Percentiles rank a stretch among this genome's conserved stretches.
These are phyloP conservation scores for Globisporangium cederbergense DNA, from an alignment of 352 stramenopile species.

Conservation along the genomic window DNA sequence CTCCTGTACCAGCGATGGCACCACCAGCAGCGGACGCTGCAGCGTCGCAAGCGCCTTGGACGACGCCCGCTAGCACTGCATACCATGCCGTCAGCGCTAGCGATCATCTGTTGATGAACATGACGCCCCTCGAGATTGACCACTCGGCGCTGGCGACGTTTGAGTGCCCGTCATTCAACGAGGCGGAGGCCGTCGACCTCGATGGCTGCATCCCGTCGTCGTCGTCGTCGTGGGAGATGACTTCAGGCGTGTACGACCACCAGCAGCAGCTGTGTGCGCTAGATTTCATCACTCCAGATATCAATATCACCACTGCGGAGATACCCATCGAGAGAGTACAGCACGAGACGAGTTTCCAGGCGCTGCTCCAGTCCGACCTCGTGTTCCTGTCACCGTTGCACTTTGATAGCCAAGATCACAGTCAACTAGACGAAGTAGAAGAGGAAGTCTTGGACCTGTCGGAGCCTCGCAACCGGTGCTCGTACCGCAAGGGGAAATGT, in stretches of 20 bases:
- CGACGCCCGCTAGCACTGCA: neutral
- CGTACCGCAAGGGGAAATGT: slow-evolving; percentile 54
- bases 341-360: slow-evolving; percentile 14
- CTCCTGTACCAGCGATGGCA: too few relatives aligned
- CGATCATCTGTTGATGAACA: neutral
- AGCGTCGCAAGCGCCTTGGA: neutral
- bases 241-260: neutral
- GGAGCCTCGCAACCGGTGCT: slow-evolving; percentile 25
- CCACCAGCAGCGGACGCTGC: neutral
- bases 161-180: slow-evolving; percentile 22
- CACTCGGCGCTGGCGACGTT: slow-evolving; percentile 12
- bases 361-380: neutral
- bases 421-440: neutral
- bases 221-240: neutral
- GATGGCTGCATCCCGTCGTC: slow-evolving; percentile 8
- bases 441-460: slow-evolving; percentile 13
- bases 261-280: neutral
- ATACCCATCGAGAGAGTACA: neutral
- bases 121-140: slow-evolving; percentile 16
- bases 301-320: neutral
- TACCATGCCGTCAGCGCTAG: neutral
- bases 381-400: slow-evolving; percentile 2
- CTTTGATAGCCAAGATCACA: neutral
- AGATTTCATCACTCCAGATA: neutral
- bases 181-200: slow-evolving; percentile 16